phyloP scores from a whole-genome alignment of 139 green algal species.

The Microglena sp. region DNA sequence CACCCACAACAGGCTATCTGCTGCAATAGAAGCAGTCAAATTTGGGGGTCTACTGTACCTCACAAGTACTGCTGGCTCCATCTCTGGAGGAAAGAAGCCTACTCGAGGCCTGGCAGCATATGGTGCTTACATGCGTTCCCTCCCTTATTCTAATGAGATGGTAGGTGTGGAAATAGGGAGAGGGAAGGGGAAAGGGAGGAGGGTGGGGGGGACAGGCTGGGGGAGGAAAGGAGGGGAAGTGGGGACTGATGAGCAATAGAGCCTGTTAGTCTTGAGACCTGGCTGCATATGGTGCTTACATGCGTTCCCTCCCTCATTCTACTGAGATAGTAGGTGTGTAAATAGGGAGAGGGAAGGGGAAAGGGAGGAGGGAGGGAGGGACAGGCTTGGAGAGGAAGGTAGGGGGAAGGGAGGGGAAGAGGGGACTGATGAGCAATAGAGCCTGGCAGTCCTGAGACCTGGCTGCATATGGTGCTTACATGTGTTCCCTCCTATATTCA shows the following conservation, averaged over 20 bases:
- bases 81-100: slow-evolving; percentile 26
- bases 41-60: slow-evolving; percentile 58
- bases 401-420: too few relatives aligned
- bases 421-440: too few relatives aligned
- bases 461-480: slow-evolving; percentile 40
- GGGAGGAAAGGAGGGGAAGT: too few relatives aligned
- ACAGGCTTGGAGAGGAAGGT: too few relatives aligned
- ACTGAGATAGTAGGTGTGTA: slow-evolving; percentile 41
- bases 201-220: too few relatives aligned
- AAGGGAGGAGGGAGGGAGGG: too few relatives aligned
- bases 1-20: not conserved
- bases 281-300: slow-evolving; percentile 40
- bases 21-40: not conserved
- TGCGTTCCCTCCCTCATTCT: slow-evolving; percentile 23
- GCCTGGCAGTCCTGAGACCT: slow-evolving; percentile 23
- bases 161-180: too few relatives aligned
- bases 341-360: too few relatives aligned
- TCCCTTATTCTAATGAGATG: slow-evolving; percentile 41
- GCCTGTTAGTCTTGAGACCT: slow-evolving; percentile 23
- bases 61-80: slow-evolving; percentile 52
- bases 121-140: slow-evolving; percentile 26
- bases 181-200: too few relatives aligned
- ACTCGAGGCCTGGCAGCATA: slow-evolving; percentile 34
- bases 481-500: slow-evolving; percentile 24
- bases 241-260: too few relatives aligned